phyloP scores from a whole-genome alignment of 352 stramenopile genomes.

The Phytophthora rubi region DNA sequence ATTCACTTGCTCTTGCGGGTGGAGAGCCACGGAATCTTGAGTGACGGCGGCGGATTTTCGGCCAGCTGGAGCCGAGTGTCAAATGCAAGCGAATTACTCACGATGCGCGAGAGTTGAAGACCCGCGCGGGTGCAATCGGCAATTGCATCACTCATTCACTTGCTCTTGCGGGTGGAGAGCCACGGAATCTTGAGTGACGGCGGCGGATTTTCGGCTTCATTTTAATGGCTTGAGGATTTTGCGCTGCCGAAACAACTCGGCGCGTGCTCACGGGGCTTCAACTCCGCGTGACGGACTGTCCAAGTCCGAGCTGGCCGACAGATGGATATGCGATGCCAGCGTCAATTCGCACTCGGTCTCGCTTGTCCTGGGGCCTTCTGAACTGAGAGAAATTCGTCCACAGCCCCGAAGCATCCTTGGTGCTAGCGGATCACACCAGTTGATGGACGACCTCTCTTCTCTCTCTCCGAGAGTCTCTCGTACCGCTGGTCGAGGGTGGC shows the following conservation, averaged over 20 bases:
- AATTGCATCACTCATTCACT: background rate
- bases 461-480: background rate
- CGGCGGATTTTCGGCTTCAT: background rate
- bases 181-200: background rate
- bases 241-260: too few species aligned
- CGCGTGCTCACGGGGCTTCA: background rate
- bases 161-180: background rate
- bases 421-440: background rate
- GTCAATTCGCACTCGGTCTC: conserved; percentile 15
- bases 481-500: conserved; percentile 13
- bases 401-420: background rate
- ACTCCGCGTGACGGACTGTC: conserved; percentile 20
- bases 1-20: background rate
- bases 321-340: conserved; percentile 35
- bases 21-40: background rate
- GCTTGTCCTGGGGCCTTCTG: background rate
- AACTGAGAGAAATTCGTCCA: background rate
- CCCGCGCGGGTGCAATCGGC: too few species aligned
- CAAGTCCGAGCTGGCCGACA: conserved; percentile 11
- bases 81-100: conserved; percentile 18
- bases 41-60: conserved; percentile 1
- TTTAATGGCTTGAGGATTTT: too few species aligned
- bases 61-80: conserved; percentile 17
- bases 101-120: background rate
- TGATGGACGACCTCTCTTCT: background rate